Conservation (phyloP, 257 asterid genomes). For the Jaltomata sinuosa region DNA sequence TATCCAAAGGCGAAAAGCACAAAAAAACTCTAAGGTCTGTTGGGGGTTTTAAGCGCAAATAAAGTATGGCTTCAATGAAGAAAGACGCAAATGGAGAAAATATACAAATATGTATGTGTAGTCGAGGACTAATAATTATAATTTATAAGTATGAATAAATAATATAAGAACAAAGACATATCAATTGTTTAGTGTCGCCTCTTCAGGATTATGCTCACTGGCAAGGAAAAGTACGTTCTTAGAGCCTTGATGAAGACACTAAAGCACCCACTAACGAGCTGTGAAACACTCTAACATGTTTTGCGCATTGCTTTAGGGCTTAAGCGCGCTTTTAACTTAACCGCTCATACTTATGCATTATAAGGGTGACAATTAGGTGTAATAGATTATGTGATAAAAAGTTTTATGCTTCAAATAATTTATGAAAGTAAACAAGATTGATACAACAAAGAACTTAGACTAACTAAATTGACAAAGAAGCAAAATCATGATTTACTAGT, state of each 20-base stretch:
- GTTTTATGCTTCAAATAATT: not conserved
- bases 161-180: not conserved
- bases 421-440: not conserved
- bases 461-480: not conserved
- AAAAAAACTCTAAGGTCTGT: not conserved
- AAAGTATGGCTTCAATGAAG: not conserved
- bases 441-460: not conserved
- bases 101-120: not conserved
- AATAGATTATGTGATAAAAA: not conserved
- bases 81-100: not conserved
- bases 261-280: not conserved
- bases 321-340: too few species aligned
- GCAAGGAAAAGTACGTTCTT: not conserved
- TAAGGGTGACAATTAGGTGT: not conserved
- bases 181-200: not conserved
- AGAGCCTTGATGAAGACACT: not conserved
- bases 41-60: not conserved
- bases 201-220: not conserved
- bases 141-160: not conserved
- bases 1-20: not conserved
- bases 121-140: not conserved
- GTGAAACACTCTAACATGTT: not conserved
- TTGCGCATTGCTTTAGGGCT: not conserved
- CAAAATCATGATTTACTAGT: not conserved
- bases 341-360: too few species aligned